Evolutionary conservation across 495 filamentous ascomycete species (phyloP).

Genomic region (Annulohypoxylon stygium): DNA sequence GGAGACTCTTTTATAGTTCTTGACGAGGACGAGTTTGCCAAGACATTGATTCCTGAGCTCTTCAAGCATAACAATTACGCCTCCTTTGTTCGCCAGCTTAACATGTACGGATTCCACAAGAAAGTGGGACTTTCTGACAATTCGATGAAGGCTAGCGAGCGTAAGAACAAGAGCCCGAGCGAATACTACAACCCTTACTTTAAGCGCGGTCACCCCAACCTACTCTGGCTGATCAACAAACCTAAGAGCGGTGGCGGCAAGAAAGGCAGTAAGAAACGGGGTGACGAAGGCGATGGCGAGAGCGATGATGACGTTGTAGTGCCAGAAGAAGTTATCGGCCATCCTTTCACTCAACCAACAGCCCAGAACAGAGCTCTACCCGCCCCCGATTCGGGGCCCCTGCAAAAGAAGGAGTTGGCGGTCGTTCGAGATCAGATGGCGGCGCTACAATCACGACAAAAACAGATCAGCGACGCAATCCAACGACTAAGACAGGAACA

Average conservation of each 20-base stretch:
- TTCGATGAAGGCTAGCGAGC: conserved; percentile 95
- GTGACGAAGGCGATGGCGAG: conserved; percentile 77
- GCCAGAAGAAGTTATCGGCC: conserved; percentile 54
- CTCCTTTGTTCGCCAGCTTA: conserved; percentile 97
- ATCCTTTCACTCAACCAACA: conserved; percentile 33
- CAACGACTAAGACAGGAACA: conserved; percentile 84
- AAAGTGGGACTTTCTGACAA: conserved; percentile 97
- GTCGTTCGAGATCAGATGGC: conserved; percentile 83
- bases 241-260: conserved; percentile 76
- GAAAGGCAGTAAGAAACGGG: conserved; percentile 70
- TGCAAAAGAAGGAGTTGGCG: conserved; percentile 83
- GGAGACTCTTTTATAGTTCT: conserved; percentile 97
- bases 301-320: conserved; percentile 73
- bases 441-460: conserved; percentile 84
- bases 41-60: conserved; percentile 92
- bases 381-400: conserved; percentile 58
- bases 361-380: conserved; percentile 45
- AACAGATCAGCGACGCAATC: conserved; percentile 83
- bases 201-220: conserved; percentile 89
- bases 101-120: conserved; percentile 99
- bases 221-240: conserved; percentile 98
- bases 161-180: conserved; percentile 96
- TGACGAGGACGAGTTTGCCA: conserved; percentile 99
- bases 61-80: conserved; percentile 99
- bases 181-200: conserved; percentile 98